phyloP scores from a whole-genome alignment of 306 rosid species.

The Quercus suber region DNA sequence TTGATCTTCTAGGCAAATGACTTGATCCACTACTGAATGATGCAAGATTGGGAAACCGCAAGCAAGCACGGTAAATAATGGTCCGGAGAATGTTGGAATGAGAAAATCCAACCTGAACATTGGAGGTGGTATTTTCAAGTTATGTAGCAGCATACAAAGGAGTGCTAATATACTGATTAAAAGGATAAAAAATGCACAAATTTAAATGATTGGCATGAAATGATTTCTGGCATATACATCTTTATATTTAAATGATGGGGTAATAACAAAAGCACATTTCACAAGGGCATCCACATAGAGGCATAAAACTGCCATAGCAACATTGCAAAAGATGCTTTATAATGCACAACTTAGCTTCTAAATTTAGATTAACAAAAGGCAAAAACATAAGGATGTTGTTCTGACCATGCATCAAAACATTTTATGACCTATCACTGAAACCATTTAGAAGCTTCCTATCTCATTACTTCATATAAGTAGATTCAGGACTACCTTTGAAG shows the following conservation, averaged over 20 bases:
- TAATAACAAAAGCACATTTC: background rate
- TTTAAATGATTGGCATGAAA: background rate
- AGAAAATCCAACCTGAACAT: conserved; percentile 90
- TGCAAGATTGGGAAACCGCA: conserved; percentile 68
- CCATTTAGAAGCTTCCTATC: background rate
- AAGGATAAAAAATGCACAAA: conserved; percentile 10
- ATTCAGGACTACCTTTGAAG: conserved; percentile 70
- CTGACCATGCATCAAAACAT: too few relatives aligned
- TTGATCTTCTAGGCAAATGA: conserved; percentile 42
- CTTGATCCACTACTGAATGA: conserved; percentile 42
- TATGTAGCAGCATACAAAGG: conserved; percentile 4
- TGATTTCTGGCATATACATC: conserved; percentile 2
- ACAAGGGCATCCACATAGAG: conserved; percentile 10
- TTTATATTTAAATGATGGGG: background rate
- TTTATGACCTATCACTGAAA: too few relatives aligned
- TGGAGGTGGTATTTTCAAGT: conserved; percentile 2
- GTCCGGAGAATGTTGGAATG: conserved; percentile 83
- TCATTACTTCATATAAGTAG: background rate
- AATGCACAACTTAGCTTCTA: background rate
- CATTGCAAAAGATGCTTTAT: background rate
- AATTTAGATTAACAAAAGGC: too few relatives aligned
- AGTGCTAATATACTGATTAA: conserved; percentile 4
- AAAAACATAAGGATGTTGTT: too few relatives aligned
- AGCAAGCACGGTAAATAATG: conserved; percentile 77
- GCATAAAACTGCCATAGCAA: background rate